Percentiles rank a stretch among this genome's conserved stretches.
Evolutionary conservation across 2,329 filamentous ascomycete species (phyloP).

Genomic region (Xylaria sp.): DNA sequence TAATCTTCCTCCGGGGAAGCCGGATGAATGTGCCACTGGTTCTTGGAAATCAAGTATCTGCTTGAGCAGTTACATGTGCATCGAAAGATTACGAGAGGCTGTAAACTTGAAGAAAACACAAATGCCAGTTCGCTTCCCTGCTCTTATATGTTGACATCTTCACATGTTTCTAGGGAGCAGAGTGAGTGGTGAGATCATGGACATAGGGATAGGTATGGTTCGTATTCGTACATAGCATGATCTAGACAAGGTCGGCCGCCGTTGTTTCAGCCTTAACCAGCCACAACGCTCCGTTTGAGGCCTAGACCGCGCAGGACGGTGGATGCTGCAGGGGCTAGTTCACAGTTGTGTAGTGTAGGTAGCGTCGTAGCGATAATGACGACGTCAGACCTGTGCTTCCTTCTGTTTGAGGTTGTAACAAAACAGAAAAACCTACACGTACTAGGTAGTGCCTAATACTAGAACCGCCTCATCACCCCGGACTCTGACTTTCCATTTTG

Average conservation of each 20-base stretch:
- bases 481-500: background rate
- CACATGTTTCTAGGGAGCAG: background rate
- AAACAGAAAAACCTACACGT: background rate
- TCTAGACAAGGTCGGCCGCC: background rate
- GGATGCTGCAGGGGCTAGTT: constrained; percentile 7
- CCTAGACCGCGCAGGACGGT: background rate
- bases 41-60: background rate
- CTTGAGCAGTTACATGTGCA: background rate
- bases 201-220: background rate
- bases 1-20: background rate
- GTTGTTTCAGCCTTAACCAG: constrained; percentile 15
- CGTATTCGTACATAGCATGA: too few species aligned
- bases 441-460: too few species aligned
- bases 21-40: background rate
- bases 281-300: constrained; percentile 8
- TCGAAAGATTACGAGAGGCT: background rate
- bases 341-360: too few species aligned
- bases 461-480: background rate
- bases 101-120: background rate
- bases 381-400: background rate
- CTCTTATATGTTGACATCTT: background rate
- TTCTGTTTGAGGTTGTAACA: background rate
- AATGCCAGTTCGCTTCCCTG: background rate
- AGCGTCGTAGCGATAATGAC: constrained; percentile 1
- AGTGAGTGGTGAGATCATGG: constrained; percentile 16